These are phyloP conservation scores for Omphalea diandra DNA, from an alignment of 441 rosid genomes.

Conservation along the genomic window DNA sequence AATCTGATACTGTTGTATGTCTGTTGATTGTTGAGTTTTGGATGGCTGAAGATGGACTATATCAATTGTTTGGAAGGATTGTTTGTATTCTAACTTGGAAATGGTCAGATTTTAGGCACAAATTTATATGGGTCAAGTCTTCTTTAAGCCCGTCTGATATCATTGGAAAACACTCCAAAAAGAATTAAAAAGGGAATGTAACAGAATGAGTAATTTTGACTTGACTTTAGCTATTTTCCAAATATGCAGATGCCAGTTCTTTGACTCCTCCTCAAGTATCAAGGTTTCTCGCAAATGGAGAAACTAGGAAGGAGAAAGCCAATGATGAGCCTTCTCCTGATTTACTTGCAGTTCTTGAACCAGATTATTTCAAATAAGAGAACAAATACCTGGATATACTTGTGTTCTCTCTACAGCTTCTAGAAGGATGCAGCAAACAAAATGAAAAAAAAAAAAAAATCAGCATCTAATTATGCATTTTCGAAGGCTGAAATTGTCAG, in stretches of 20 bases:
- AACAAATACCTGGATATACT: background rate
- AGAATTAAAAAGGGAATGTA: no score
- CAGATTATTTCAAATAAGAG: background rate
- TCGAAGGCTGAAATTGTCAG: background rate
- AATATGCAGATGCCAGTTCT: background rate
- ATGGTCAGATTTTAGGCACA: background rate
- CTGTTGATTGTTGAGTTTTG: background rate
- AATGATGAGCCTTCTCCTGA: background rate
- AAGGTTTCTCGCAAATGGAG: background rate
- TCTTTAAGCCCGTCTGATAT: background rate
- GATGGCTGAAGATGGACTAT: background rate
- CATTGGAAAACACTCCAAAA: background rate
- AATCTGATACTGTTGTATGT: background rate
- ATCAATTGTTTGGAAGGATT: background rate
- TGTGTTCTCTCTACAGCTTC: background rate
- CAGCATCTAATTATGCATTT: background rate
- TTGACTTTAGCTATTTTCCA: background rate
- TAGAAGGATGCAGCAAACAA: background rate
- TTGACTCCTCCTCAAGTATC: background rate
- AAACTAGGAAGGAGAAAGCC: constrained; percentile 1
- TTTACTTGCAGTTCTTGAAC: background rate
- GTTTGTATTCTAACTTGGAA: background rate
- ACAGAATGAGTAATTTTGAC: no score
- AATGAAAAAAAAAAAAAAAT: background rate
- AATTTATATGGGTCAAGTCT: background rate